Evolutionary conservation across 139 green algal species (phyloP).

Genomic region (Micromonas commoda): DNA sequence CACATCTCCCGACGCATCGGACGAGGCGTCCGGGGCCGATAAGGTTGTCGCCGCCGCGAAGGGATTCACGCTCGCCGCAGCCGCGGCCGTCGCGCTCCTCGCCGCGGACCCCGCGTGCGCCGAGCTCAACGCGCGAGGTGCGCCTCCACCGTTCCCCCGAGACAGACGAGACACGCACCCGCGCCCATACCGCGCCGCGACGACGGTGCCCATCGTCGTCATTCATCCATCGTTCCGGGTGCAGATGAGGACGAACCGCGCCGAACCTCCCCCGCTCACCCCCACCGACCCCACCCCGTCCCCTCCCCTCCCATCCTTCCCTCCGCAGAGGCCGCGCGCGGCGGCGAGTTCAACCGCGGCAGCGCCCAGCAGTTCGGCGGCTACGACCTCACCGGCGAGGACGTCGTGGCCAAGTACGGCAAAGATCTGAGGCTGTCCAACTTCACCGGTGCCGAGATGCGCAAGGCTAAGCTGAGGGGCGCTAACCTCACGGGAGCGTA

Average conservation of each 20-base stretch:
- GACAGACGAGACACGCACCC: no score
- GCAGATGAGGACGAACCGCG: no score
- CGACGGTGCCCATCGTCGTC: no score
- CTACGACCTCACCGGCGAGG: not conserved
- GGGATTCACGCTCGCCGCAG: not conserved
- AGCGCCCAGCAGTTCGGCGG: conserved; percentile 22
- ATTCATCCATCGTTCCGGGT: no score
- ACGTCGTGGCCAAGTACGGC: conserved; percentile 18
- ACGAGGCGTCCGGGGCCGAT: not conserved
- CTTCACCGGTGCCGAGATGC: conserved; percentile 31
- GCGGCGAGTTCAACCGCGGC: conserved; percentile 19
- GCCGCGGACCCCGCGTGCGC: not conserved
- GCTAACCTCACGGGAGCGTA: conserved; percentile 34
- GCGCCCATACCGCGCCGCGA: no score
- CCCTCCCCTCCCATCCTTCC: not conserved
- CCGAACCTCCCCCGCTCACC: no score
- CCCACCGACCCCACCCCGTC: no score
- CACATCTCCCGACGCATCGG: no score
- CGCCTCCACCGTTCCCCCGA: no score
- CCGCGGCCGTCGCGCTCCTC: not conserved
- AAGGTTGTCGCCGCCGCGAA: not conserved
- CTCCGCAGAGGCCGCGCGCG: not conserved
- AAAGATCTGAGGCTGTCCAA: conserved; percentile 22
- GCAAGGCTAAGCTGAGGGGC: conserved; percentile 5
- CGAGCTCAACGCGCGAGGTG: conserved; percentile 1